Percentiles rank a stretch among this genome's conserved stretches.
phyloP scores from a whole-genome alignment of 2,329 filamentous ascomycete species.

The Botrytis deweyae region DNA sequence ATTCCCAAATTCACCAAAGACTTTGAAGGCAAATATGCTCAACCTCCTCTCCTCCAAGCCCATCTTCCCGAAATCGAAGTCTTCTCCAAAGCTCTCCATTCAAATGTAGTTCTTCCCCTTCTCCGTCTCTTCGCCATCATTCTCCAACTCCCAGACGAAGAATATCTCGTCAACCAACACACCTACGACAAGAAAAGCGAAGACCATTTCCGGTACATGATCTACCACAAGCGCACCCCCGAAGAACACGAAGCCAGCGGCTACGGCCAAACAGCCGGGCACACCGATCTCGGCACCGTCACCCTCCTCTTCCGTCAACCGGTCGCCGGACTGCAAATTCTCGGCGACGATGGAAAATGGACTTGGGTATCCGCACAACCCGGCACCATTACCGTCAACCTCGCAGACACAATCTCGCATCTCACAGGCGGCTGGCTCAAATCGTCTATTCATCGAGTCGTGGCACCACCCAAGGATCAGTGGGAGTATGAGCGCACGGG shows the following conservation, averaged over 20 bases:
- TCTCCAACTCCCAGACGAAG: constrained; percentile 58
- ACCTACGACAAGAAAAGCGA: constrained; percentile 58
- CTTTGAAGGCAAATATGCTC: constrained; percentile 44
- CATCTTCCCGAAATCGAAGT: constrained; percentile 55
- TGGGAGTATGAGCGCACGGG: constrained; percentile 45
- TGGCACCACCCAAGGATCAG: constrained; percentile 41
- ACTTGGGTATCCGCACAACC: constrained; percentile 51
- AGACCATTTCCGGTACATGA: constrained; percentile 63
- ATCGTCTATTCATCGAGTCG: constrained; percentile 44
- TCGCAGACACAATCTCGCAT: constrained; percentile 49
- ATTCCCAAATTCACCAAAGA: constrained; percentile 56
- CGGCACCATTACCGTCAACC: constrained; percentile 53
- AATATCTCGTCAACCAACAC: constrained; percentile 55
- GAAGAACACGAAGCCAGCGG: constrained; percentile 49
- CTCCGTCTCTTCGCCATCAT: constrained; percentile 61
- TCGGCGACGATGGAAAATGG: constrained; percentile 49
- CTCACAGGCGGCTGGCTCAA: constrained; percentile 50
- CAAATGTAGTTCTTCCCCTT: constrained; percentile 56
- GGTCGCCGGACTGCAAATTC: constrained; percentile 56
- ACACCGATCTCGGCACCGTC: constrained; percentile 57
- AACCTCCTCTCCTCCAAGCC: constrained; percentile 49
- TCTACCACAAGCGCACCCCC: constrained; percentile 50
- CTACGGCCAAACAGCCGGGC: constrained; percentile 48
- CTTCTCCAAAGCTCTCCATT: constrained; percentile 49
- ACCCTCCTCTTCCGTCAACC: constrained; percentile 60